Percentiles rank a stretch among this genome's conserved stretches.
These are phyloP conservation scores for Gossypium gossypioides DNA, from an alignment of 441 rosid species.

Conservation along the genomic window DNA sequence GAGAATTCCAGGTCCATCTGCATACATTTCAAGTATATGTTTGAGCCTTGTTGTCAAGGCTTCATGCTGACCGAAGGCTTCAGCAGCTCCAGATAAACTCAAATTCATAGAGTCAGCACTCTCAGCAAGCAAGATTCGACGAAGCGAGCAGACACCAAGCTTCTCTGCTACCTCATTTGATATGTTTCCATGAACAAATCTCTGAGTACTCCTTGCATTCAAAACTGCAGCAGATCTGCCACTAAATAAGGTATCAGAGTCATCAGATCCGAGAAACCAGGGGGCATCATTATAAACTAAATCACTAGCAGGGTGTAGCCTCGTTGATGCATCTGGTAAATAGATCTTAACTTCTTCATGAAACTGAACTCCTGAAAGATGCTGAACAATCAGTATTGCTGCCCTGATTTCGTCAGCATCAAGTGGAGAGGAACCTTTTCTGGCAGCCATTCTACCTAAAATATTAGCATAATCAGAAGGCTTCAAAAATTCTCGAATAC, in stretches of 20 bases:
- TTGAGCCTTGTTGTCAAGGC: slow-evolving; percentile 93
- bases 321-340: slow-evolving; percentile 81
- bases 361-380: slow-evolving; percentile 74
- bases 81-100: slow-evolving; percentile 91
- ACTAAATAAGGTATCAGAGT: slow-evolving; percentile 39
- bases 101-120: slow-evolving; percentile 97
- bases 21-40: slow-evolving; percentile 98
- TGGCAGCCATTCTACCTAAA: slow-evolving; percentile 65
- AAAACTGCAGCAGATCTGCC: slow-evolving; percentile 49
- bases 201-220: slow-evolving; percentile 65
- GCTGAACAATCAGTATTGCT: slow-evolving; percentile 77
- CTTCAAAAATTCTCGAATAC: slow-evolving; percentile 72
- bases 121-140: slow-evolving; percentile 92
- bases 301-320: slow-evolving; percentile 67
- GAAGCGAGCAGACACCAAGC: slow-evolving; percentile 95
- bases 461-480: slow-evolving; percentile 81
- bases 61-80: slow-evolving; percentile 99
- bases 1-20: slow-evolving; percentile 97
- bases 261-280: slow-evolving; percentile 82
- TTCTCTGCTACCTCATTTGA: slow-evolving; percentile 96
- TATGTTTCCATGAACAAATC: slow-evolving; percentile 83
- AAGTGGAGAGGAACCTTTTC: slow-evolving; percentile 65
- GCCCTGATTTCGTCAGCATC: slow-evolving; percentile 78
- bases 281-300: slow-evolving; percentile 97
- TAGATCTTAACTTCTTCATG: slow-evolving; percentile 61